These are phyloP conservation scores for Begonia fuchsioides DNA, from an alignment of 306 rosid genomes.

Conservation along the genomic window DNA sequence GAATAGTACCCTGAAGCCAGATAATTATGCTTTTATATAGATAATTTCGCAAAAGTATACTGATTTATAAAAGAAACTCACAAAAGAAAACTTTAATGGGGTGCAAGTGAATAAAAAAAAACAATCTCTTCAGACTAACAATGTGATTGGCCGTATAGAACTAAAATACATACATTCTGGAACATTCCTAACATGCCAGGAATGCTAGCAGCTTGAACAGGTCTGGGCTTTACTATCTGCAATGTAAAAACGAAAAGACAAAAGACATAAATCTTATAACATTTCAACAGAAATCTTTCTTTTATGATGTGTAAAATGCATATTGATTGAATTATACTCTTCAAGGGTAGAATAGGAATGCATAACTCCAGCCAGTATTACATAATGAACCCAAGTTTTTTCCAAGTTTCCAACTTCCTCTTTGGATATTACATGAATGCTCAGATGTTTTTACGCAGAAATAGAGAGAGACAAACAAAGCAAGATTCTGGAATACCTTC, in stretches of 20 bases:
- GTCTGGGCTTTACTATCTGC: constrained; percentile 98
- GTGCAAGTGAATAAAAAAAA: too few relatives aligned
- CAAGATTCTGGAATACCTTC: constrained; percentile 37
- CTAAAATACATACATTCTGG: constrained; percentile 62
- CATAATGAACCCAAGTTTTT: too few relatives aligned
- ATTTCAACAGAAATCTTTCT: background rate
- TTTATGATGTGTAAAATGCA: too few relatives aligned
- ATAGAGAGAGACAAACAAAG: background rate
- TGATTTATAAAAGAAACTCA: background rate
- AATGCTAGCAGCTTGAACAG: constrained; percentile 96
- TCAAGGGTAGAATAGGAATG: too few relatives aligned
- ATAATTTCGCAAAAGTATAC: too few relatives aligned
- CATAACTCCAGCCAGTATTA: too few relatives aligned
- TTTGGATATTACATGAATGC: too few relatives aligned
- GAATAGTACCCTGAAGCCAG: too few relatives aligned
- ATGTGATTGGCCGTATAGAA: background rate
- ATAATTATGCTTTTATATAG: too few relatives aligned
- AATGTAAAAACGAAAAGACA: constrained; percentile 7
- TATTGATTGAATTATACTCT: too few relatives aligned
- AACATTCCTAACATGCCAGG: constrained; percentile 99
- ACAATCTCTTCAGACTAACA: too few relatives aligned
- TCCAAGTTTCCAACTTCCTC: too few relatives aligned
- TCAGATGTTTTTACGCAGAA: background rate
- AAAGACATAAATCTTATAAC: background rate
- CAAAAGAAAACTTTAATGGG: background rate